Evolutionary conservation across 2,329 filamentous ascomycete species (phyloP).

Genomic region (Monilinia laxa): DNA sequence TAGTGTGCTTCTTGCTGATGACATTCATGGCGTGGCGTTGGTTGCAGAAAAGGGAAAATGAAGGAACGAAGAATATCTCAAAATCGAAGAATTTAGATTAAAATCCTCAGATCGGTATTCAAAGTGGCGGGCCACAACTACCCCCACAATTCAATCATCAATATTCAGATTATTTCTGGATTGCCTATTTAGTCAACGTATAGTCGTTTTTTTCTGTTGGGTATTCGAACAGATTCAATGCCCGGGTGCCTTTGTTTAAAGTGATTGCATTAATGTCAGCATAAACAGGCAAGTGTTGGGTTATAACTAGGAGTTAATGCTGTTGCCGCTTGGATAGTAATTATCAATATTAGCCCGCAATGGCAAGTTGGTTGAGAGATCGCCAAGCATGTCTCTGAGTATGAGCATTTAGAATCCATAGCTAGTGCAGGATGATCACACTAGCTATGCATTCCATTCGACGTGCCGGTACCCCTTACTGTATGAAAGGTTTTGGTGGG

Average conservation of each 20-base stretch:
- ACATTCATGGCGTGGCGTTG: constrained; percentile 11
- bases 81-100: background rate
- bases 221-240: background rate
- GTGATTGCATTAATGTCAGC: background rate
- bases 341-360: background rate
- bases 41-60: background rate
- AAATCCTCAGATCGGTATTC: no score
- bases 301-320: background rate
- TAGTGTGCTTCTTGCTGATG: constrained; percentile 19
- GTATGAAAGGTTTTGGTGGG: background rate
- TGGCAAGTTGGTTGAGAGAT: background rate
- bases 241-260: background rate
- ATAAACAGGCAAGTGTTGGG: background rate
- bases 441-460: background rate
- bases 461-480: background rate
- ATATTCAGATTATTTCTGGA: background rate
- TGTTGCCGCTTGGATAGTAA: background rate
- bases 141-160: background rate
- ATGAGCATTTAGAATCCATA: background rate
- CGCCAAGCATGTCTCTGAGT: background rate
- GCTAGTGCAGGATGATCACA: background rate
- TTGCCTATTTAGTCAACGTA: background rate
- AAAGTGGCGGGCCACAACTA: background rate
- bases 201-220: background rate
- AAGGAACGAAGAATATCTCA: background rate